These are phyloP conservation scores for Panaeolus papilionaceus DNA, from an alignment of 768 basidiomycete genomes.

Conservation along the genomic window DNA sequence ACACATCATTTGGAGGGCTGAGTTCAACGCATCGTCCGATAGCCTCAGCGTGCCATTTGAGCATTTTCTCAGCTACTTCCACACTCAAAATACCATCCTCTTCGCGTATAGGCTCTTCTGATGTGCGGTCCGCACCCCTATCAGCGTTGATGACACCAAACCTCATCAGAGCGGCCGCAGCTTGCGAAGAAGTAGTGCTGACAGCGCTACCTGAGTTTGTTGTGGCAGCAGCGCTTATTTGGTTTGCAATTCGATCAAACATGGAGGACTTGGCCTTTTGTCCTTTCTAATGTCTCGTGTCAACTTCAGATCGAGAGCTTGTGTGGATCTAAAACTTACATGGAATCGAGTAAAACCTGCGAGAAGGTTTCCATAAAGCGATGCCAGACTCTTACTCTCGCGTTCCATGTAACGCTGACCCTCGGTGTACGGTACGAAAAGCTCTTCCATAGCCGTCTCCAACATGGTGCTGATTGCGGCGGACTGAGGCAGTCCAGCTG, in stretches of 20 bases:
- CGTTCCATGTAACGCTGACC: constrained; percentile 90
- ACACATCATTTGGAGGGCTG: constrained; percentile 85
- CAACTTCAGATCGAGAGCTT: constrained; percentile 16
- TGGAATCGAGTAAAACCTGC: constrained; percentile 86
- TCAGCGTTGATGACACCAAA: constrained; percentile 81
- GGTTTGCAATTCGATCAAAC: constrained; percentile 93
- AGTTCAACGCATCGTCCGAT: constrained; percentile 94
- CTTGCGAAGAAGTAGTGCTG: constrained; percentile 78
- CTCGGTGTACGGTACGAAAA: constrained; percentile 94
- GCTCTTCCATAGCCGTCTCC: constrained; percentile 95
- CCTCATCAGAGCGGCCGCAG: constrained; percentile 88
- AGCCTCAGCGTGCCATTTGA: constrained; percentile 98
- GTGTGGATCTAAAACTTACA: constrained; percentile 50
- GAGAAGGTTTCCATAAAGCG: constrained; percentile 78
- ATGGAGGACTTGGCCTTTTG: constrained; percentile 76
- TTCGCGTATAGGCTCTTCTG: constrained; percentile 76
- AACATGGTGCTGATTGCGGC: constrained; percentile 82
- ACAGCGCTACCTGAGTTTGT: constrained; percentile 64
- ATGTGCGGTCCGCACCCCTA: constrained; percentile 52
- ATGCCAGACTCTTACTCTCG: constrained; percentile 83
- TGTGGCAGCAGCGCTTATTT: constrained; percentile 78
- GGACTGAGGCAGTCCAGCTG: constrained; percentile 51
- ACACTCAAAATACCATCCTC: constrained; percentile 85
- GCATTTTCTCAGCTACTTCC: constrained; percentile 84
- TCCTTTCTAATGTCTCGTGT: constrained; percentile 51